Evolutionary conservation across 495 filamentous ascomycete genomes (phyloP).

Genomic region (Aspergillus baeticus): DNA sequence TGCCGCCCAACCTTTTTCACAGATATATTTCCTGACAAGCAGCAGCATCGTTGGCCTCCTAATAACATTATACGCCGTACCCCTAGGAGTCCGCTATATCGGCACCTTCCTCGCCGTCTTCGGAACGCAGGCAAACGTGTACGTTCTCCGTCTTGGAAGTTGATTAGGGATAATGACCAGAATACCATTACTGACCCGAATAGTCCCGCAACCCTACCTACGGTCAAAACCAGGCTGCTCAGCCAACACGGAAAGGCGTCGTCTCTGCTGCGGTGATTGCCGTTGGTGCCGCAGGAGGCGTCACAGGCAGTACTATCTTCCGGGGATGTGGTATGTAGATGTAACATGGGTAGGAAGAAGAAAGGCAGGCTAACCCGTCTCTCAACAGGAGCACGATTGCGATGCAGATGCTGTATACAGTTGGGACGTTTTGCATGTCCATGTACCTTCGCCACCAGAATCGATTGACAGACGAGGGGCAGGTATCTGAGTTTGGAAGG

Average conservation of each 20-base stretch:
- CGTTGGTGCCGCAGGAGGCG: background rate
- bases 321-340: background rate
- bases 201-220: background rate
- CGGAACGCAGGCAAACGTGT: background rate
- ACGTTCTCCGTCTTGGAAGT: too few species aligned
- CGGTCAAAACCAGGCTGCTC: background rate
- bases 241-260: background rate
- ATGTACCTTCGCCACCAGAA: background rate
- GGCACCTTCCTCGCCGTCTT: conserved; percentile 1
- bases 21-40: background rate
- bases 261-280: background rate
- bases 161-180: too few species aligned
- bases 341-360: background rate
- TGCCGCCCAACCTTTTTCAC: too few species aligned
- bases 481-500: background rate
- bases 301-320: conserved; percentile 1
- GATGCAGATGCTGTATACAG: background rate
- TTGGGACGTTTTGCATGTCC: background rate
- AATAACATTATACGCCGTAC: background rate
- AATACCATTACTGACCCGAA: background rate
- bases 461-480: background rate
- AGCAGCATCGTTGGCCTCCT: background rate
- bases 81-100: background rate
- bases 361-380: too few species aligned
- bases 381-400: background rate